Base-by-base conservation (phyloP, 2,329 filamentous ascomycete species). In the Aspergillus tamarii region DNA sequence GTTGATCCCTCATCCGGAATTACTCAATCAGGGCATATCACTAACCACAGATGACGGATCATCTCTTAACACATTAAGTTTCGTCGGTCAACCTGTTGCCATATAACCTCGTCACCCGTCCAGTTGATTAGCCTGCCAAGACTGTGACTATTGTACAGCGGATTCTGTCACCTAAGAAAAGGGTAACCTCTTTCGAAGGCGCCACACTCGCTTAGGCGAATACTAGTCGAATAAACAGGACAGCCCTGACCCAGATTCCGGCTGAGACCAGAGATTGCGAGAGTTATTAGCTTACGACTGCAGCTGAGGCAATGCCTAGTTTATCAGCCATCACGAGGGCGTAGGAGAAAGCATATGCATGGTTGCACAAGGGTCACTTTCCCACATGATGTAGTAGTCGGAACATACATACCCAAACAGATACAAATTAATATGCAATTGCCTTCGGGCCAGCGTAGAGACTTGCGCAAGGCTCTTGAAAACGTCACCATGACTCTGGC, bases 11-110 rank as follows among this genome's bases (percentile, higher is more conserved):
- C 46, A 39, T 34, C 34, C 54, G n/a, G 46, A 11, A 30, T 58
- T 50, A 45, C 36, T 41, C 58, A 23, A 52, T 41, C 19, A 28
- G 39, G 50, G 8, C 5, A 30, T 48, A 23, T 55, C 34, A 19
- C 52, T 12, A 5, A n/a, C 36, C 10, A 34, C 60, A 54, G 55
- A 26, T 59, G 60, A 62, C 46, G 26, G 56, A 34, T 54, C 46
- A 62, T 52, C 56, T 45, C 26, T 26, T 26, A 39, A 19, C 21
- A 30, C 41, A 46, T 45, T 28, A 26, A 59, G 16, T 45, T 50
- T 39, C 21, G 30, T 34, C 52, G n/a, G 52, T 55, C 52, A 39
- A 23, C 16, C 16, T 36, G n/a, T 26, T 21, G 32, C 21, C 52
- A 55, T 23, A 55, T 23, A 55, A 36, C 52, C 32, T 55, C 52